Percentiles rank a stretch among this genome's conserved stretches.
Conservation (phyloP, 192 early-diverging fungal species). For the Coemansia pectinata region DNA sequence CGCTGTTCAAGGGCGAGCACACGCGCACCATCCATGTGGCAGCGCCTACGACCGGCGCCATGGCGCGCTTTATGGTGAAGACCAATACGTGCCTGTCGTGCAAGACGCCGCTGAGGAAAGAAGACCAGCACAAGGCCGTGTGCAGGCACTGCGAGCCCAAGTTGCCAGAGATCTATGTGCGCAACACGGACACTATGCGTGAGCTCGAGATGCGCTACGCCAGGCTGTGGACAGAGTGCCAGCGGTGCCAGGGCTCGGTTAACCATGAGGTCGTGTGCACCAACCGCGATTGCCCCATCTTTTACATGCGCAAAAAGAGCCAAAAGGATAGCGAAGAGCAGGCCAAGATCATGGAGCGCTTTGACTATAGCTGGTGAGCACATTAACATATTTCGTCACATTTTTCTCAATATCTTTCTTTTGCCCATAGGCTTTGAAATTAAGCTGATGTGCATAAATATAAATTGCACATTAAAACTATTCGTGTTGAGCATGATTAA, state of each 20-base stretch:
- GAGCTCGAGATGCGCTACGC: conserved; percentile 76
- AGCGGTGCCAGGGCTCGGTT: conserved; percentile 91
- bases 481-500: background rate
- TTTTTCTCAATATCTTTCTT: background rate
- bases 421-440: conserved; percentile 2
- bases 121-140: conserved; percentile 66
- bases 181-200: conserved; percentile 70
- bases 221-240: conserved; percentile 96
- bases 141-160: conserved; percentile 76
- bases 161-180: conserved; percentile 75
- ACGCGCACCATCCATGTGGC: conserved; percentile 81
- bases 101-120: conserved; percentile 76
- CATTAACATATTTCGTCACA: background rate
- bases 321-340: conserved; percentile 90
- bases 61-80: conserved; percentile 95
- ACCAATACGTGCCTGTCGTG: conserved; percentile 92
- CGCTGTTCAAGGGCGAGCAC: conserved; percentile 78
- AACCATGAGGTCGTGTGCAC: conserved; percentile 96
- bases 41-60: conserved; percentile 81
- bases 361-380: conserved; percentile 64
- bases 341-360: conserved; percentile 70
- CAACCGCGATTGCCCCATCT: conserved; percentile 95
- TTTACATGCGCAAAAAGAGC: conserved; percentile 97
- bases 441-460: background rate
- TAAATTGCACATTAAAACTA: background rate